phyloP scores from a whole-genome alignment of 495 filamentous ascomycete genomes.

The Annulohypoxylon moriforme region DNA sequence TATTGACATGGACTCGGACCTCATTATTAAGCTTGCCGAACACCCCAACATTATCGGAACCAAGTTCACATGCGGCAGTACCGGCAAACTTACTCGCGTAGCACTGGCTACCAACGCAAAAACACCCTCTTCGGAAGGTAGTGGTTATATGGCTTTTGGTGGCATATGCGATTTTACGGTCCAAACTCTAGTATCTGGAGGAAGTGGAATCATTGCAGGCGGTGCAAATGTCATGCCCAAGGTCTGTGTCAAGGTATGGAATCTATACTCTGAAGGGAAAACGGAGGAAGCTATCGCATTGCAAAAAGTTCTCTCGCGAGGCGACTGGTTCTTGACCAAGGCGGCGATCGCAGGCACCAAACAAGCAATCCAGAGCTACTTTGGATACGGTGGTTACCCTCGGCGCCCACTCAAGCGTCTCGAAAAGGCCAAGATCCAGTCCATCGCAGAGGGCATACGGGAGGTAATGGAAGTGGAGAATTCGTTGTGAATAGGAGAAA shows the following conservation, averaged over 20 bases:
- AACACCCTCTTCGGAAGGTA: slow-evolving; percentile 70
- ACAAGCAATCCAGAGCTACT: slow-evolving; percentile 83
- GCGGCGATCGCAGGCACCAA: slow-evolving; percentile 88
- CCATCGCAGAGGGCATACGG: slow-evolving; percentile 76
- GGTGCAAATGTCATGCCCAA: slow-evolving; percentile 89
- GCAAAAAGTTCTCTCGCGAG: slow-evolving; percentile 76
- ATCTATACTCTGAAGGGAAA: slow-evolving; percentile 77
- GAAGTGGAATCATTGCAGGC: slow-evolving; percentile 86
- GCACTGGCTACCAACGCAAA: slow-evolving; percentile 80
- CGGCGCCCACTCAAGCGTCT: slow-evolving; percentile 77
- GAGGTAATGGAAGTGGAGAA: slow-evolving; percentile 72
- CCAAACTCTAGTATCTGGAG: slow-evolving; percentile 83
- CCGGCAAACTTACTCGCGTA: slow-evolving; percentile 87
- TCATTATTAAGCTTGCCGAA: slow-evolving; percentile 81
- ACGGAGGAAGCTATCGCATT: slow-evolving; percentile 77
- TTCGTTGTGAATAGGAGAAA: slow-evolving; percentile 51
- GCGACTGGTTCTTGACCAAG: slow-evolving; percentile 90
- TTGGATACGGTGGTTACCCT: slow-evolving; percentile 85
- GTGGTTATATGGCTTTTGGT: slow-evolving; percentile 86
- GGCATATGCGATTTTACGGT: slow-evolving; percentile 89
- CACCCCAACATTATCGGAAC: slow-evolving; percentile 89
- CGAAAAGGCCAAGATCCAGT: slow-evolving; percentile 67
- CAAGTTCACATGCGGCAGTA: slow-evolving; percentile 93
- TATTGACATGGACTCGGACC: slow-evolving; percentile 91
- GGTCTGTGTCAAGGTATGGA: slow-evolving; percentile 83